These are phyloP conservation scores for Penicillium paxilli DNA, from an alignment of 495 filamentous ascomycete genomes.

Conservation along the genomic window DNA sequence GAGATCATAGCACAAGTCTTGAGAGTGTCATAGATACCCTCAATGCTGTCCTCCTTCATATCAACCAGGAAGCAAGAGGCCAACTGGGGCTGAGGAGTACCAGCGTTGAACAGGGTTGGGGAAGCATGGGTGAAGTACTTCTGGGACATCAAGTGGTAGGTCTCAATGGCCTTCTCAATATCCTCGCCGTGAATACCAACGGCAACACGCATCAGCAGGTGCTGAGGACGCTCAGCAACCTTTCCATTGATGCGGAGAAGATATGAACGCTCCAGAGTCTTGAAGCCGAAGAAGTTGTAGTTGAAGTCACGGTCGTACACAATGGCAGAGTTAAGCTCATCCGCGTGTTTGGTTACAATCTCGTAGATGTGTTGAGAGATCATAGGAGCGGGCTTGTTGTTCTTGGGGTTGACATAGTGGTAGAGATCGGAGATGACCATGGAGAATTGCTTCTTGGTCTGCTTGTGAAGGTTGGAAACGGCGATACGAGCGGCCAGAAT, in stretches of 20 bases:
- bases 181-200: constrained; percentile 95
- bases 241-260: constrained; percentile 89
- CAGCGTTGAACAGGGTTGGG: constrained; percentile 96
- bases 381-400: constrained; percentile 81
- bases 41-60: constrained; percentile 99
- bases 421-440: constrained; percentile 90
- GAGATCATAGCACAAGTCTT: constrained; percentile 99
- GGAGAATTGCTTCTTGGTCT: constrained; percentile 99
- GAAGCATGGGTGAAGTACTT: constrained; percentile 98
- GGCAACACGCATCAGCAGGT: constrained; percentile 98
- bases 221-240: constrained; percentile 93
- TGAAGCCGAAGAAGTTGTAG: constrained; percentile 99
- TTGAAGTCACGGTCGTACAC: constrained; percentile 99
- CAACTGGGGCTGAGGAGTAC: constrained; percentile 88
- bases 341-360: constrained; percentile 88
- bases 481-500: constrained; percentile 98
- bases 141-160: constrained; percentile 96
- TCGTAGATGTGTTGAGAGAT: constrained; percentile 87
- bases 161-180: constrained; percentile 91
- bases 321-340: constrained; percentile 96
- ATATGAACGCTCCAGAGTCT: constrained; percentile 97
- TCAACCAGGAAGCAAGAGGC: constrained; percentile 97
- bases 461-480: constrained; percentile 99
- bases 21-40: constrained; percentile 97
- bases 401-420: constrained; percentile 96